phyloP scores from a whole-genome alignment of 768 basidiomycete genomes.

The Cubamyces sp. region DNA sequence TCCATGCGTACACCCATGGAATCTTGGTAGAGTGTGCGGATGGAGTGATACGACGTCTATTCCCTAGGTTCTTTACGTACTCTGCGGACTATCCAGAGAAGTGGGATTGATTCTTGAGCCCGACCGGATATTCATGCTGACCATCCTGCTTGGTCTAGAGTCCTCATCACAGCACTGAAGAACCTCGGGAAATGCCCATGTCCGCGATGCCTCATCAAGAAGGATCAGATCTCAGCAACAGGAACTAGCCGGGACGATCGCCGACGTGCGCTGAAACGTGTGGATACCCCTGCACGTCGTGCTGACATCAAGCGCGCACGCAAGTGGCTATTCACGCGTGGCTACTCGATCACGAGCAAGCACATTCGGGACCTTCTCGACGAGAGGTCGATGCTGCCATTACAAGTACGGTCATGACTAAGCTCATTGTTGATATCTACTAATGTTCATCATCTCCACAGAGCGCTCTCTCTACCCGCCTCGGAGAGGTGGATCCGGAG shows the following conservation, averaged over 20 bases:
- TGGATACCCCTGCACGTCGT: too few relatives aligned
- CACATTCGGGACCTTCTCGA: too few relatives aligned
- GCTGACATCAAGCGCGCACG: too few relatives aligned
- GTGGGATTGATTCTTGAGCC: slow-evolving; percentile 27
- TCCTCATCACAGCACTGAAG: slow-evolving; percentile 42
- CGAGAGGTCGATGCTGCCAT: too few relatives aligned
- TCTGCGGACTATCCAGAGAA: slow-evolving; percentile 42
- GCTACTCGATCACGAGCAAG: too few relatives aligned
- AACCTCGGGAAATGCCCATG: slow-evolving; percentile 45
- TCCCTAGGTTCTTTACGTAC: slow-evolving; percentile 34
- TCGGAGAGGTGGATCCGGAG: slow-evolving; percentile 24
- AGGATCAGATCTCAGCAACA: slow-evolving; percentile 30
- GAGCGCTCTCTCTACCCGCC: slow-evolving; percentile 39
- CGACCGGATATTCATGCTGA: background rate
- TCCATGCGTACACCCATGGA: slow-evolving; percentile 32
- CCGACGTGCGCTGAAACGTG: too few relatives aligned
- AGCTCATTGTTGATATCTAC: background rate
- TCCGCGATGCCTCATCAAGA: slow-evolving; percentile 40
- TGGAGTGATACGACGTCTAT: slow-evolving; percentile 30
- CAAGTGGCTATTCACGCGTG: too few relatives aligned
- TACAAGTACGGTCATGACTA: too few relatives aligned
- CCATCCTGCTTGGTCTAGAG: slow-evolving; percentile 27
- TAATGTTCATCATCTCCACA: slow-evolving; percentile 12
- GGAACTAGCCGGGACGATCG: too few relatives aligned
- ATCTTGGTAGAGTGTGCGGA: slow-evolving; percentile 33